Percentiles rank a stretch among this genome's conserved stretches.
phyloP scores from a whole-genome alignment of 192 early-diverging fungal species.

The Fimicolochytrium jonesii region DNA sequence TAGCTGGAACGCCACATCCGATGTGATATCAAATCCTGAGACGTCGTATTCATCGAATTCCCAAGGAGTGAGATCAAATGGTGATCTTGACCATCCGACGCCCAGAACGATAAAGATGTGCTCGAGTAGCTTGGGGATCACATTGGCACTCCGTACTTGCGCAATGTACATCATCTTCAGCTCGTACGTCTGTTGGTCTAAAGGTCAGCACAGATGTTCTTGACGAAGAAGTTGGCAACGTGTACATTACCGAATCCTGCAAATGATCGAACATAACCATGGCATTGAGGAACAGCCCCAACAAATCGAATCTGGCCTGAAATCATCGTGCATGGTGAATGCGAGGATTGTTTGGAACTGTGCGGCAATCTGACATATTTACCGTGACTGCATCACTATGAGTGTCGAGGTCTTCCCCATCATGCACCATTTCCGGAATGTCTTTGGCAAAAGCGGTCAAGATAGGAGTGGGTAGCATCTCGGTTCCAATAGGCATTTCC shows the following conservation, averaged over 20 bases:
- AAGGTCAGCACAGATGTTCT: background rate
- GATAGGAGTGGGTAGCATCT: too few species aligned
- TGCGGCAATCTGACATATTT: too few species aligned
- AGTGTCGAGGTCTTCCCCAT: too few species aligned
- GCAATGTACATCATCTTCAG: constrained; percentile 41
- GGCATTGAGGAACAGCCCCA: constrained; percentile 71
- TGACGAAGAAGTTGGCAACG: too few species aligned
- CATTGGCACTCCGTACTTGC: constrained; percentile 53
- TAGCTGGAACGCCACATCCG: constrained; percentile 55
- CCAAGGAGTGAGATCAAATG: constrained; percentile 69
- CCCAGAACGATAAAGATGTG: constrained; percentile 63
- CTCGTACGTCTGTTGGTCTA: constrained; percentile 29
- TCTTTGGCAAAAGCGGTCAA: too few species aligned
- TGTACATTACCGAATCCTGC: constrained; percentile 67
- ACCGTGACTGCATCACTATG: too few species aligned
- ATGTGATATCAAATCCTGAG: constrained; percentile 14
- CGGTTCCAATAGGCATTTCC: background rate
- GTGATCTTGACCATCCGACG: constrained; percentile 43
- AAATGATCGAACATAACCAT: constrained; percentile 74
- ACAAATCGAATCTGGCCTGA: too few species aligned
- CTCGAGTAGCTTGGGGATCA: constrained; percentile 53
- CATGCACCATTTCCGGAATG: too few species aligned
- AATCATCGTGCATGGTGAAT: too few species aligned
- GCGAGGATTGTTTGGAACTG: too few species aligned
- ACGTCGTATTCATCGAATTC: constrained; percentile 62